Percentiles rank a stretch among this genome's conserved stretches.
These are phyloP conservation scores for Trametes cingulata DNA, from an alignment of 768 basidiomycete species.

Conservation along the genomic window DNA sequence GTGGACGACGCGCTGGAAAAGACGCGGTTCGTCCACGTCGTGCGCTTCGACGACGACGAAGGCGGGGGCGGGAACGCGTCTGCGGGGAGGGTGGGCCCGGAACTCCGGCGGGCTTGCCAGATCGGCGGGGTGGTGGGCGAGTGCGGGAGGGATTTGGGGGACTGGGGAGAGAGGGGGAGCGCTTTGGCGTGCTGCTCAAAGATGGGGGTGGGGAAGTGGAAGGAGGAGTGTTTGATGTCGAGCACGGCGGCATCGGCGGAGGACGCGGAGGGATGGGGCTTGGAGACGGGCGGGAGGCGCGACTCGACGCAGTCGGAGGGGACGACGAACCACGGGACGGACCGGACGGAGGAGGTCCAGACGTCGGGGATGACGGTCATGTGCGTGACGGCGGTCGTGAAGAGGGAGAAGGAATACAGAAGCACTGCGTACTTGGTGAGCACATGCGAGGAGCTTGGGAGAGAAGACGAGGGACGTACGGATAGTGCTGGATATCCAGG, in stretches of 20 bases:
- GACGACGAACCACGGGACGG: conserved; percentile 57
- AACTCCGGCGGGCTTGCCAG: conserved; percentile 13
- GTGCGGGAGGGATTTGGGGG: conserved; percentile 2
- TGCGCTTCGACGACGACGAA: conserved; percentile 7
- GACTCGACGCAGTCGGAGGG: conserved; percentile 8
- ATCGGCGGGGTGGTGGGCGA: conserved; percentile 12
- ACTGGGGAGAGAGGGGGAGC: conserved; percentile 6
- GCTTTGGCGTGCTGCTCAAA: conserved; percentile 17
- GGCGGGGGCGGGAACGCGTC: not conserved
- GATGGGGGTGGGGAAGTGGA: conserved; percentile 17
- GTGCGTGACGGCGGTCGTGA: conserved; percentile 50
- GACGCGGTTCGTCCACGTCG: conserved; percentile 25
- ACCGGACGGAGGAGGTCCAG: conserved; percentile 54
- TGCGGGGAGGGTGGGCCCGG: not conserved
- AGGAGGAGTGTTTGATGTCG: conserved; percentile 5
- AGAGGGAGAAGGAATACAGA: conserved; percentile 56
- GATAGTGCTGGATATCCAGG: conserved; percentile 34
- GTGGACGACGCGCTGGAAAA: conserved; percentile 19
- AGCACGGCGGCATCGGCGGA: not conserved
- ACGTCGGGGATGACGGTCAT: conserved; percentile 43
- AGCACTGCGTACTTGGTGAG: conserved; percentile 39
- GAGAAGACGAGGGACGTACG: conserved; percentile 24
- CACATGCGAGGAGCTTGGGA: too few relatives aligned
- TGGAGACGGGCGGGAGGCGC: not conserved
- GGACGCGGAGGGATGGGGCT: not conserved